Evolutionary conservation across 2,329 filamentous ascomycete species (phyloP), one percentile per base, ranked within the genome.

Genomic region (Colletotrichum falcatum): DNA sequence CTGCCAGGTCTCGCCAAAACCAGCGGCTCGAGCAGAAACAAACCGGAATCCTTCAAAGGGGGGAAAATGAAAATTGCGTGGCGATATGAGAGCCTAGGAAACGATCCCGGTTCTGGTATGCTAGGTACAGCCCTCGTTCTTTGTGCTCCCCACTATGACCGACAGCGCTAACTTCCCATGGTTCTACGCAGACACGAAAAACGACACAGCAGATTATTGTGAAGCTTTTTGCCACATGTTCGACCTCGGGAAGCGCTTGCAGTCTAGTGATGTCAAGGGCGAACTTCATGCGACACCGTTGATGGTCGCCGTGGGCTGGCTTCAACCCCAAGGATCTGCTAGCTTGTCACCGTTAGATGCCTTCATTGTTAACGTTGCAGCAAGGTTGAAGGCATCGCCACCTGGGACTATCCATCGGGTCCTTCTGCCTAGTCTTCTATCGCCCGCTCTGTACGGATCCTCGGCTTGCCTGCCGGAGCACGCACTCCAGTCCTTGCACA

Each of bases 31-130:
- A 76, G 80, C 78, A 77, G 51, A 71, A 74, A 75, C 83, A 79
- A 59, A 65, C 75, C 85, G 39, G 83, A 85, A 48, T 65, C 77
- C 20, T 74, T 78, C 3, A 76, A 81, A 2, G 85, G 86, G 18
- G 92, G 95, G 73, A 95, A 91, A 81, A 98, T 99, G 96, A 98
- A 97, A 83, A 99, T 99, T 83, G 96, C 96, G 4, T 99, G 96
- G 96, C 88, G 96, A 79, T 99, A 99, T 82, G 95, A 98, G 81
- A 88, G 90, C 42, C 81, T 98, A 63, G 92, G 61, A 28, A 65
- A 37, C 16, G 44, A 58, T 33, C 9, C 70, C 44, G 65, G 72
- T 54, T 73, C 62, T 71, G 71, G 74, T 73, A 71, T 53, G 70
- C 71, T 23, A n/a, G n/a, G n/a, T n/a, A n/a, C 16, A 35, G n/a